Evolutionary conservation across 1,139 yeast genomes (phyloP).

Genomic region (Scheffersomyces parashehatae): DNA sequence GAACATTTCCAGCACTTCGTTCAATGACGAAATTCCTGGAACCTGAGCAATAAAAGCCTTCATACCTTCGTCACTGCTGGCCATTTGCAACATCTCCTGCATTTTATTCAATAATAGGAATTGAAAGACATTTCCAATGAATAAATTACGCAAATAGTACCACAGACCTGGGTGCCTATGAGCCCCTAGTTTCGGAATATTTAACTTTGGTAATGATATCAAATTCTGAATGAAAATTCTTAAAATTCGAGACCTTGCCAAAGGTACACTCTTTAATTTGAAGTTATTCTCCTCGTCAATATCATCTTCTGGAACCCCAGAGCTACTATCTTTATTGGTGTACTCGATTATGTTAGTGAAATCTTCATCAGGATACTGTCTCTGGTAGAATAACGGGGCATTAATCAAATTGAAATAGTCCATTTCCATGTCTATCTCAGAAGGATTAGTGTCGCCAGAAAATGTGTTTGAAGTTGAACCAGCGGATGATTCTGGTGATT

Average conservation of each 20-base stretch:
- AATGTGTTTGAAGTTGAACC: not conserved
- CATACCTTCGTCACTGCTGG: slow-evolving; percentile 11
- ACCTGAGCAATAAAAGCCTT: slow-evolving; percentile 5
- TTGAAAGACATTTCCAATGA: slow-evolving; percentile 41
- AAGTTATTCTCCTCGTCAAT: slow-evolving; percentile 17
- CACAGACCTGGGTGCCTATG: slow-evolving; percentile 48
- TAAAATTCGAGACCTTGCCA: slow-evolving; percentile 13
- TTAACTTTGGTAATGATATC: slow-evolving; percentile 32
- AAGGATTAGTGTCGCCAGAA: slow-evolving; percentile 8
- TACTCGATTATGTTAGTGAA: slow-evolving; percentile 29
- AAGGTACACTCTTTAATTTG: slow-evolving; percentile 11
- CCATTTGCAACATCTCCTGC: slow-evolving; percentile 20
- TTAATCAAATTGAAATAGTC: slow-evolving; percentile 29
- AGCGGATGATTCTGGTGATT: slow-evolving; percentile 8
- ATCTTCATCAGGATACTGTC: slow-evolving; percentile 32
- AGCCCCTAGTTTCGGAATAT: slow-evolving; percentile 37
- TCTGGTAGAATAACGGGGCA: slow-evolving; percentile 30
- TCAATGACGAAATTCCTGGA: slow-evolving; percentile 6
- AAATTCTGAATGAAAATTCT: slow-evolving; percentile 21
- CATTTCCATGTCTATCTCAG: slow-evolving; percentile 15
- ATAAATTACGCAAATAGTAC: slow-evolving; percentile 41
- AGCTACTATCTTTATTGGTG: slow-evolving; percentile 7
- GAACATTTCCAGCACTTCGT: slow-evolving; percentile 16
- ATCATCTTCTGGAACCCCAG: slow-evolving; percentile 5
- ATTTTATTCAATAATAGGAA: slow-evolving; percentile 38